A percentile compares a stretch with the other conserved stretches of the same genome.
Evolutionary conservation across 352 stramenopile genomes (phyloP).

Genomic region (Elongisporangium prolatum): DNA sequence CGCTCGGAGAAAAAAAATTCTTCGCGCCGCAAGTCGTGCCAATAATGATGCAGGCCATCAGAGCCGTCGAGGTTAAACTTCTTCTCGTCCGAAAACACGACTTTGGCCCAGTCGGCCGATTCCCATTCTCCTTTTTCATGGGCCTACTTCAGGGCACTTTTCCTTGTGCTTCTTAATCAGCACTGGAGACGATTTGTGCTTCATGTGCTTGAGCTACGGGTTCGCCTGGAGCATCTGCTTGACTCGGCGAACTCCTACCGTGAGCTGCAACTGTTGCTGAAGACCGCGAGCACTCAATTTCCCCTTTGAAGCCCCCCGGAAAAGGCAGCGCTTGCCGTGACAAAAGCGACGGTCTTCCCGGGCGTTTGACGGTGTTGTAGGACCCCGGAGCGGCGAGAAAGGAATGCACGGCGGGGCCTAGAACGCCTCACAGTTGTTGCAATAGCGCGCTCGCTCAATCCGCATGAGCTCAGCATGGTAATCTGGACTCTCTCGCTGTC

Average conservation of each 20-base stretch:
- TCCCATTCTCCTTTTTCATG: too few relatives aligned
- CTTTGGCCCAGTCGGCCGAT: too few relatives aligned
- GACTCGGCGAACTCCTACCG: constrained; percentile 6
- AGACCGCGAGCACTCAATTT: constrained; percentile 6
- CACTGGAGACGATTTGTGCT: too few relatives aligned
- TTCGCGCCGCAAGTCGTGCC: constrained; percentile 11
- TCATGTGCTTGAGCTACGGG: constrained; percentile 12
- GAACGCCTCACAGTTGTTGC: too few relatives aligned
- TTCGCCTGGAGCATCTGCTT: constrained; percentile 3
- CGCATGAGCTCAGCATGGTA: too few relatives aligned
- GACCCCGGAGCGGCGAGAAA: too few relatives aligned
- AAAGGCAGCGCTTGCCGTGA: too few relatives aligned
- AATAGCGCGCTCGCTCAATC: too few relatives aligned
- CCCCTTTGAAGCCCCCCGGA: constrained; percentile 10
- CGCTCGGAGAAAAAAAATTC: constrained; percentile 8
- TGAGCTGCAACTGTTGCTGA: constrained; percentile 7
- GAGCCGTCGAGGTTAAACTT: constrained; percentile 19
- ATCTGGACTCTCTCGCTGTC: background rate
- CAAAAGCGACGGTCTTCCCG: too few relatives aligned
- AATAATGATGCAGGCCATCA: constrained; percentile 14
- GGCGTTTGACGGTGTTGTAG: too few relatives aligned
- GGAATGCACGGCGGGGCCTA: too few relatives aligned
- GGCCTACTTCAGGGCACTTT: too few relatives aligned
- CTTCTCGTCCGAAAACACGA: constrained; percentile 17
- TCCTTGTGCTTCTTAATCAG: constrained; percentile 12